Conservation (phyloP, 257 asterid genomes). For the Coffea canephora region DNA sequence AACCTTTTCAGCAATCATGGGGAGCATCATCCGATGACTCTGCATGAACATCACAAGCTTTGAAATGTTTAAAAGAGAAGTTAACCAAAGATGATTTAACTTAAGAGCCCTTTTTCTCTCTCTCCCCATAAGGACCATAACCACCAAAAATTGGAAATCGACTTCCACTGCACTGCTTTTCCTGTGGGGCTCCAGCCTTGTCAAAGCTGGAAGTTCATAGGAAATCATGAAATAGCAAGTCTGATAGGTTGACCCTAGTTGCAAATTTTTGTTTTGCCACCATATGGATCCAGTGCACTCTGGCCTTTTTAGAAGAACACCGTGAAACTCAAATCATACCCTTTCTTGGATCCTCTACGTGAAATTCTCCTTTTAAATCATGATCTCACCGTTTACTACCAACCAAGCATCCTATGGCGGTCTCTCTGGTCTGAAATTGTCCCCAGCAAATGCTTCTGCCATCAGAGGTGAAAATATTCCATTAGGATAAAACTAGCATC, state of each 20-base stretch:
- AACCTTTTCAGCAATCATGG: slow-evolving; percentile 49
- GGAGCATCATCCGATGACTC: slow-evolving; percentile 39
- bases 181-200: slow-evolving; percentile 31
- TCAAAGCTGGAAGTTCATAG: slow-evolving; percentile 22
- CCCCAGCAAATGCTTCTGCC: slow-evolving; percentile 45
- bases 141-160: slow-evolving; percentile 36
- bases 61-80: slow-evolving; percentile 41
- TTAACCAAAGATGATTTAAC: slow-evolving; percentile 31
- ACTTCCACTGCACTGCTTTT: slow-evolving; percentile 30
- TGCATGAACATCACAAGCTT: slow-evolving; percentile 39
- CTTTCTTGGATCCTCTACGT: slow-evolving; percentile 23
- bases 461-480: slow-evolving; percentile 16
- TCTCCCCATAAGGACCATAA: slow-evolving; percentile 39
- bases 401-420: slow-evolving; percentile 29
- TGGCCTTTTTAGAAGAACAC: slow-evolving; percentile 1
- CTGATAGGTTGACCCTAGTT: slow-evolving; percentile 3
- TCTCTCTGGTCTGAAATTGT: slow-evolving; percentile 23
- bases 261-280: slow-evolving; percentile 18
- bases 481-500: slow-evolving; percentile 12
- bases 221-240: slow-evolving; percentile 17
- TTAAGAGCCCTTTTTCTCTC: slow-evolving; percentile 20
- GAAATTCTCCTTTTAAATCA: slow-evolving; percentile 7
- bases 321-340: slow-evolving; percentile 12
- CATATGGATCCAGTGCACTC: slow-evolving; percentile 19
- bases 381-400: slow-evolving; percentile 12